These are phyloP conservation scores for Trichoderma pleuroti DNA, from an alignment of 2,329 filamentous ascomycete genomes.

Conservation along the genomic window DNA sequence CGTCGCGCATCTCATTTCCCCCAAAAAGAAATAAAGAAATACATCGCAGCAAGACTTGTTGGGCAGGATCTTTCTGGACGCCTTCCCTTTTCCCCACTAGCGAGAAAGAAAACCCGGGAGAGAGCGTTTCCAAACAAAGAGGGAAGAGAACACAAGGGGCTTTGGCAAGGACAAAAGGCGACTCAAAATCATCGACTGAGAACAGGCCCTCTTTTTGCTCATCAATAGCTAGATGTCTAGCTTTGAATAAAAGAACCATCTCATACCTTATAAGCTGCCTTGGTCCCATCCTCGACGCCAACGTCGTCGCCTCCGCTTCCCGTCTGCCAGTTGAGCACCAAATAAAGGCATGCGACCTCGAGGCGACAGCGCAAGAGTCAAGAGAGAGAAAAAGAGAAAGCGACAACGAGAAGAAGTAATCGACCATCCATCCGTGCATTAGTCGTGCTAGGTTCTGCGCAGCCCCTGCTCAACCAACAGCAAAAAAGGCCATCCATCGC, in stretches of 20 bases:
- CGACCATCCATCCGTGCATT: neutral
- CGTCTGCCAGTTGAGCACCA: neutral
- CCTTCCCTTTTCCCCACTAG: neutral
- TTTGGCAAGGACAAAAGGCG: neutral
- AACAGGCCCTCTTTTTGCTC: neutral
- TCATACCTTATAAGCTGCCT: neutral
- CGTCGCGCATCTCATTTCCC: neutral
- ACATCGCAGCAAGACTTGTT: neutral
- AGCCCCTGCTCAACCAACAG: neutral
- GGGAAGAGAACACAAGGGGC: neutral
- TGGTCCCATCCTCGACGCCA: neutral
- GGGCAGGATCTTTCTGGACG: neutral
- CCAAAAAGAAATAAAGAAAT: neutral
- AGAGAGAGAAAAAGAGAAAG: neutral
- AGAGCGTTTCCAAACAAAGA: neutral
- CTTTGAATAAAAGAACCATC: constrained; percentile 17
- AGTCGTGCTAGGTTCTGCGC: neutral
- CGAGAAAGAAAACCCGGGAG: neutral
- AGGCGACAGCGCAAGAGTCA: neutral
- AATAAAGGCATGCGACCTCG: neutral
- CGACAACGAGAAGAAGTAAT: neutral
- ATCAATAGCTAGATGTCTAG: constrained; percentile 21
- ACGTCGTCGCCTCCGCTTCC: neutral
- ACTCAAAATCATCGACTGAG: neutral
- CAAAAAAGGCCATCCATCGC: neutral